Base-by-base conservation (phyloP, 306 rosid genomes). In the Lotus japonicus region DNA sequence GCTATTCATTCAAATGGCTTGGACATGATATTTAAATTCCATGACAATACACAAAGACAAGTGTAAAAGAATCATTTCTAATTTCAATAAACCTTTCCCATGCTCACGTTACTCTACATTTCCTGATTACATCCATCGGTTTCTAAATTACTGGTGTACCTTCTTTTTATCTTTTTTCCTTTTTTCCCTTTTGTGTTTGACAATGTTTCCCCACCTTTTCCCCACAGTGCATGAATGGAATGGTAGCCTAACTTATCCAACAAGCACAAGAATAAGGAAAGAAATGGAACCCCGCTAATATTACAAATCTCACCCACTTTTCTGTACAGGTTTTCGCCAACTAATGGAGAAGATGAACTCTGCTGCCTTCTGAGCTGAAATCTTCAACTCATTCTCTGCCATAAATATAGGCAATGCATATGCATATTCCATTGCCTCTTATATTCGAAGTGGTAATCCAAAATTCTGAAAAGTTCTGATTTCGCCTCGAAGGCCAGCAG, bases 381-480 rank as follows among this genome's bases (percentile, higher is more conserved):
- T 36, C 50, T 61, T 67, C 69, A 69, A 68, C 83, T 75, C 79
- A 17, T 41, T 77, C 61, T 50, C 76, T 67, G 17, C 86, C 80
- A 33, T 33, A 76, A 53, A n/a, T 76, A 14, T 69, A 65, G 49
- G 66, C 73, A 45, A 21, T 60, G 43, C 19, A 36, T 31, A 2
- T 31, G 23, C 74, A 64, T 50, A 75, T 50, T 49, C 19, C 73
- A 69, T 63, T 17, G 60, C 62, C 64, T 78, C 72, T 81, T 71
- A 95, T 46, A 90, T 87, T 70, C 89, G 81, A 74, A 95, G 82
- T 11, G 99, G 95, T 48, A 84, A 80, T 68, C 99, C 96, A 84
- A 95, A 95, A 84, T 95, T 95, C 66, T 88, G 99, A 84, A 85
- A 95, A 57, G 96, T 87, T 85, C 87, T 74, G 73, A 95, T 90